Conservation (phyloP, 768 basidiomycete species). For the Amanita subjunquillea region DNA sequence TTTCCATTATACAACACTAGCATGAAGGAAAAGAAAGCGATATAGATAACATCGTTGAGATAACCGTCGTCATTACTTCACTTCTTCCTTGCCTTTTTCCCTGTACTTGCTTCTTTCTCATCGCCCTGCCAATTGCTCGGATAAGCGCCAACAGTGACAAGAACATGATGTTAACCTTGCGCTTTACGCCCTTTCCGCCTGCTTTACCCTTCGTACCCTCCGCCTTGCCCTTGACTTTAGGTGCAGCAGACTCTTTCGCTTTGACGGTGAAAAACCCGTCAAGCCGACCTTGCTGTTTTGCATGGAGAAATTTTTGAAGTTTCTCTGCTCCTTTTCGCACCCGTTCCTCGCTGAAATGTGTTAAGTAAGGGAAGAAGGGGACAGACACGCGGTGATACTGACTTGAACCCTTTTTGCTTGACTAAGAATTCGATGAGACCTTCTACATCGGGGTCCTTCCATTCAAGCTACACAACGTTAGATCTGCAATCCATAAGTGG, state of each 20-base stretch:
- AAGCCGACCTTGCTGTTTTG: constrained; percentile 93
- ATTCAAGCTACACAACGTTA: constrained; percentile 59
- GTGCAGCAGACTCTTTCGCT: constrained; percentile 35
- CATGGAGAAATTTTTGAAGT: constrained; percentile 72
- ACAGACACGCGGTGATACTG: constrained; percentile 15
- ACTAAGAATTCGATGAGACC: constrained; percentile 92
- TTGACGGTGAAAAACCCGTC: constrained; percentile 91
- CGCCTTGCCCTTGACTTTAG: constrained; percentile 14
- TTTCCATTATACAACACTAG: not conserved
- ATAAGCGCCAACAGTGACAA: not conserved
- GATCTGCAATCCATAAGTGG: not conserved
- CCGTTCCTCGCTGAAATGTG: constrained; percentile 75
- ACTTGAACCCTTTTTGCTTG: constrained; percentile 96
- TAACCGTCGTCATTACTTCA: constrained; percentile 14
- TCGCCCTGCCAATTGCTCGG: constrained; percentile 12
- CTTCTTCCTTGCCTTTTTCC: constrained; percentile 44
- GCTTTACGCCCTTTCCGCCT: constrained; percentile 19
- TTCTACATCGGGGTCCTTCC: constrained; percentile 88
- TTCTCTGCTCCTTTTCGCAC: constrained; percentile 94
- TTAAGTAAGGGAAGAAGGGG: constrained; percentile 1
- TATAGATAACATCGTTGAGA: not conserved
- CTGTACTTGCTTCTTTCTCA: constrained; percentile 15
- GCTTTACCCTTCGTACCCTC: constrained; percentile 27
- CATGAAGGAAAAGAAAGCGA: not conserved
- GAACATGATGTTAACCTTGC: constrained; percentile 5